Percentiles rank a stretch among this genome's conserved stretches.
phyloP scores from a whole-genome alignment of 176 grass and related monocot genomes.

The Olyra latifolia region DNA sequence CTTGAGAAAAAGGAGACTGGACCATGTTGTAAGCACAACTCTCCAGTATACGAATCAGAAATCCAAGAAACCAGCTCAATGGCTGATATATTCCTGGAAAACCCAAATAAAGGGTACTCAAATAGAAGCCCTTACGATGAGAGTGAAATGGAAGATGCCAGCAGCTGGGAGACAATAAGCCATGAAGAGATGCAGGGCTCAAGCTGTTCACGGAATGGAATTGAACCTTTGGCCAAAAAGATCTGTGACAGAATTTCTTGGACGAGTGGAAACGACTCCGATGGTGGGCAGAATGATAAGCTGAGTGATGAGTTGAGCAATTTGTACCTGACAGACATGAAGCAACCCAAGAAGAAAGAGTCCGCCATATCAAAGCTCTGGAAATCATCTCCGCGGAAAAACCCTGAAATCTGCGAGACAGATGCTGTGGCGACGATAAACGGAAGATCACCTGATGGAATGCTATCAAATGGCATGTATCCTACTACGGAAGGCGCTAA shows the following conservation, averaged over 20 bases:
- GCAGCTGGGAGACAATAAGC: slow-evolving; percentile 86
- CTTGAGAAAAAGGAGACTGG: slow-evolving; percentile 33
- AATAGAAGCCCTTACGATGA: slow-evolving; percentile 45
- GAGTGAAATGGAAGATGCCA: slow-evolving; percentile 58
- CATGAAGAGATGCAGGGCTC: slow-evolving; percentile 67
- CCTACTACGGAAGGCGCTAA: slow-evolving; percentile 40
- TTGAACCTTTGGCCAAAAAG: slow-evolving; percentile 63
- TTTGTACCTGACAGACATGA: slow-evolving; percentile 36
- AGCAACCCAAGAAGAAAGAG: slow-evolving; percentile 69
- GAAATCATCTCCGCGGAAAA: slow-evolving; percentile 63
- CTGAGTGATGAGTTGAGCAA: slow-evolving; percentile 28
- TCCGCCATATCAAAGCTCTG: slow-evolving; percentile 68
- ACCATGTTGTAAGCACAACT: slow-evolving; percentile 38
- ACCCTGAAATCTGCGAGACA: slow-evolving; percentile 35
- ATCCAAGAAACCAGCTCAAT: slow-evolving; percentile 42
- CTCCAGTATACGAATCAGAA: slow-evolving; percentile 42
- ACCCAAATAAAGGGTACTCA: slow-evolving; percentile 44
- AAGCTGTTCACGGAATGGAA: slow-evolving; percentile 59
- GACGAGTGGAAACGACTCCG: slow-evolving; percentile 41
- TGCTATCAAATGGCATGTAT: slow-evolving; percentile 37
- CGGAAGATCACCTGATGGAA: slow-evolving; percentile 15
- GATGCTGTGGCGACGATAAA: slow-evolving; percentile 29
- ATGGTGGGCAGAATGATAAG: slow-evolving; percentile 10
- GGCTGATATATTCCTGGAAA: slow-evolving; percentile 60
- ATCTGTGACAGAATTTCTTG: slow-evolving; percentile 46